These are phyloP conservation scores for Meira miltonrushii DNA, from an alignment of 1,284 basidiomycete genomes.

Conservation along the genomic window DNA sequence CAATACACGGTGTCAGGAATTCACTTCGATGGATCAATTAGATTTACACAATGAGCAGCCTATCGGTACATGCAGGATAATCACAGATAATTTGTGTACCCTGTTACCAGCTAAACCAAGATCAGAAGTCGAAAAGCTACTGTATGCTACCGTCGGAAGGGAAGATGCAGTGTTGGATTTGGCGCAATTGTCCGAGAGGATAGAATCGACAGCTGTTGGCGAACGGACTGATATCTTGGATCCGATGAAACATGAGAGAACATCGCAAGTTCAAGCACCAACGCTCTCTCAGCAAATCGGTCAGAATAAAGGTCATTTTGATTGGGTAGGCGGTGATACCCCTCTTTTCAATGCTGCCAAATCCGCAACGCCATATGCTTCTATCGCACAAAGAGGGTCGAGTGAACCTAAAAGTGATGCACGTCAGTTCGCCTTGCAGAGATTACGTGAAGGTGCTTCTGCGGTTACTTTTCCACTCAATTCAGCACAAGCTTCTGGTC, in stretches of 20 bases:
- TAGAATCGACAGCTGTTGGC: slow-evolving; percentile 21
- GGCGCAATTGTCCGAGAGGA: slow-evolving; percentile 32
- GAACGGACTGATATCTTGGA: slow-evolving; percentile 34
- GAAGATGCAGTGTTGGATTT: slow-evolving; percentile 45
- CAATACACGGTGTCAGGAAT: slow-evolving; percentile 23
- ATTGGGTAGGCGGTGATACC: slow-evolving; percentile 2
- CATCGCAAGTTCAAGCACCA: slow-evolving; percentile 16
- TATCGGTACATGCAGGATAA: slow-evolving; percentile 21
- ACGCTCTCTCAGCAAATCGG: slow-evolving; percentile 20
- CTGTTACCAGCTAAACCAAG: slow-evolving; percentile 29
- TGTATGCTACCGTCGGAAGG: slow-evolving; percentile 27
- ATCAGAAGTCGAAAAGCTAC: background rate
- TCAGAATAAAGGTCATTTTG: slow-evolving; percentile 16
- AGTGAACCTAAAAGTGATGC: background rate
- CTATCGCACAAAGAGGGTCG: background rate
- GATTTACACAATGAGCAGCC: slow-evolving; percentile 25
- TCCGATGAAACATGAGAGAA: slow-evolving; percentile 23
- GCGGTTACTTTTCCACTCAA: slow-evolving; percentile 2
- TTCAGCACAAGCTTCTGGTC: background rate
- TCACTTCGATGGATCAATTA: slow-evolving; percentile 19
- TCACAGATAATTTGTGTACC: slow-evolving; percentile 24
- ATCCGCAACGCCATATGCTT: background rate
- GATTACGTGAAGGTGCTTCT: background rate
- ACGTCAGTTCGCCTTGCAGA: background rate
- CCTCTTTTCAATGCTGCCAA: background rate